Percentiles rank a stretch among this genome's conserved stretches.
These are phyloP conservation scores for Botrytis pseudocinerea DNA, from an alignment of 2,329 filamentous ascomycete genomes.

Conservation along the genomic window DNA sequence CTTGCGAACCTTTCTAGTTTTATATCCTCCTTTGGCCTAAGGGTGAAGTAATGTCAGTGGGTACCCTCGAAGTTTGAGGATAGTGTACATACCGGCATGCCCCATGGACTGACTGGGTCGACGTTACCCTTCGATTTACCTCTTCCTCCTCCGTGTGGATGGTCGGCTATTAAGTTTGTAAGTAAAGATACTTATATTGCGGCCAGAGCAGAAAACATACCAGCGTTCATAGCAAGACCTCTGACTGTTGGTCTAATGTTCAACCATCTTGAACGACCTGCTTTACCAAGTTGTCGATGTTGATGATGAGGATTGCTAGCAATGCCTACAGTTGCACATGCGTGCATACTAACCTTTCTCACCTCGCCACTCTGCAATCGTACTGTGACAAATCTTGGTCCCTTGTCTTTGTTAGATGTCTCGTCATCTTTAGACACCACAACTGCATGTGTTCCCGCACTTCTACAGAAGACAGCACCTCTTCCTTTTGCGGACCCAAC, in stretches of 20 bases:
- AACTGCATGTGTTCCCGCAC: slow-evolving; percentile 87
- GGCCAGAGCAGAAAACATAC: slow-evolving; percentile 48
- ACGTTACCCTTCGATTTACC: slow-evolving; percentile 99
- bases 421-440: slow-evolving; percentile 87
- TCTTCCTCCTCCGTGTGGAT: slow-evolving; percentile 97
- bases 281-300: slow-evolving; percentile 90
- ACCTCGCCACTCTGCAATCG: slow-evolving; percentile 91
- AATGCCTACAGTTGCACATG: slow-evolving; percentile 91
- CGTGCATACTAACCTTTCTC: slow-evolving; percentile 83
- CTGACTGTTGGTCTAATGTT: slow-evolving; percentile 93
- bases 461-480: slow-evolving; percentile 87
- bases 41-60: slow-evolving; percentile 19
- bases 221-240: slow-evolving; percentile 98
- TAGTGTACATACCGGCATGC: slow-evolving; percentile 72
- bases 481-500: slow-evolving; percentile 75
- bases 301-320: slow-evolving; percentile 93
- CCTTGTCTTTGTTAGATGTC: slow-evolving; percentile 53
- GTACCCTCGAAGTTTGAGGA: slow-evolving; percentile 19
- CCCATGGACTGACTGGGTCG: slow-evolving; percentile 94
- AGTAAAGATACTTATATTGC: slow-evolving; percentile 25
- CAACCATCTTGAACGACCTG: slow-evolving; percentile 88
- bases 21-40: slow-evolving; percentile 81
- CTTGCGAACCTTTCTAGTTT: slow-evolving; percentile 86
- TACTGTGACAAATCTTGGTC: slow-evolving; percentile 77
- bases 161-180: slow-evolving; percentile 61